Conservation (phyloP, 176 grass and related monocot genomes). For the Pharus latifolius region DNA sequence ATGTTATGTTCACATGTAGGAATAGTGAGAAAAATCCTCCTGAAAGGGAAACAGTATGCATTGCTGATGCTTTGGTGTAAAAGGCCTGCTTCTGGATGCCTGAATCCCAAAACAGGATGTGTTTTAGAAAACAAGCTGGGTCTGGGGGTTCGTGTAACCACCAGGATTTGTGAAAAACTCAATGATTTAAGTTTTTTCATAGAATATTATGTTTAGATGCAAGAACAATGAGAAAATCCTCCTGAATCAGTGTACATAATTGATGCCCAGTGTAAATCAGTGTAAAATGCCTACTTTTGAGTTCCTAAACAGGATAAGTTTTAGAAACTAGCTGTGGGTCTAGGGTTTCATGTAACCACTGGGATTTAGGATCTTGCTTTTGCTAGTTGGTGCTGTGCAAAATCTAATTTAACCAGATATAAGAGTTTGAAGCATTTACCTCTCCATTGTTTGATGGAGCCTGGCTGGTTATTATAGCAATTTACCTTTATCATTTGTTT, state of each 20-base stretch:
- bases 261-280: too few relatives aligned
- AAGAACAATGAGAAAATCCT: too few relatives aligned
- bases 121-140: not conserved
- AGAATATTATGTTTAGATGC: too few relatives aligned
- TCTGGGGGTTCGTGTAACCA: not conserved
- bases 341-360: not conserved
- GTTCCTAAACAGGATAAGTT: not conserved
- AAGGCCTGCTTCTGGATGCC: not conserved
- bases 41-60: not conserved
- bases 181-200: too few relatives aligned
- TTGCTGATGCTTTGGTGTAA: not conserved
- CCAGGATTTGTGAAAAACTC: too few relatives aligned
- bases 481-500: not conserved
- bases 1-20: not conserved
- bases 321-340: not conserved
- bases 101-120: not conserved
- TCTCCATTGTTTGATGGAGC: not conserved
- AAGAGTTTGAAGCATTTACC: not conserved
- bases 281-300: not conserved
- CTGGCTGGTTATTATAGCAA: not conserved
- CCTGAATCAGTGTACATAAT: too few relatives aligned
- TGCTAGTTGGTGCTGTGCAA: not conserved
- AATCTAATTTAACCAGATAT: not conserved
- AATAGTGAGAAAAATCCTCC: not conserved
- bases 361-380: not conserved